phyloP scores from a whole-genome alignment of 495 filamentous ascomycete species.

The Penicillium canescens region DNA sequence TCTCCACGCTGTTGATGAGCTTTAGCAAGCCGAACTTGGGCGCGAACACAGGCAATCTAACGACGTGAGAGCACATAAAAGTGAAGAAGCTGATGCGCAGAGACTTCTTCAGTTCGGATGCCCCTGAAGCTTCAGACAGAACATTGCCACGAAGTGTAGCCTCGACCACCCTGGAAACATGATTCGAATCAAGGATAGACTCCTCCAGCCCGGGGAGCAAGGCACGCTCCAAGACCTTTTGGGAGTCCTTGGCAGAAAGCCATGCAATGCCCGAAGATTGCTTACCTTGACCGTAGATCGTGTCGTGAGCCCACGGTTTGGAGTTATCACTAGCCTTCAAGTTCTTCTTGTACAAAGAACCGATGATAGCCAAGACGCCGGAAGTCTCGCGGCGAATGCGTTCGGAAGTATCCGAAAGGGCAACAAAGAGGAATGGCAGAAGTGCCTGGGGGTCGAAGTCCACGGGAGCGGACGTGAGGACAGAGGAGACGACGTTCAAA shows the following conservation, averaged over 20 bases:
- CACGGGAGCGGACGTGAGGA: slow-evolving; percentile 50
- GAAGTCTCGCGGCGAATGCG: slow-evolving; percentile 75
- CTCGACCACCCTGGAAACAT: slow-evolving; percentile 62
- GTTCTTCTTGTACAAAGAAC: slow-evolving; percentile 47
- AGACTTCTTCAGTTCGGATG: slow-evolving; percentile 63
- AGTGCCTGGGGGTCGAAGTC: slow-evolving; percentile 73
- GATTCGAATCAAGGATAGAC: slow-evolving; percentile 69
- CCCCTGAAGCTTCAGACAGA: slow-evolving; percentile 34
- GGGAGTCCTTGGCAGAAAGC: slow-evolving; percentile 57
- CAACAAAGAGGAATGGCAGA: slow-evolving; percentile 72
- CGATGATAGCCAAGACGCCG: slow-evolving; percentile 54
- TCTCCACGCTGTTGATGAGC: slow-evolving; percentile 69
- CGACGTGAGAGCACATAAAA: slow-evolving; percentile 74
- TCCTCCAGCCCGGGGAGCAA: slow-evolving; percentile 77
- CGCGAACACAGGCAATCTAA: slow-evolving; percentile 61
- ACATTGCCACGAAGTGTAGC: slow-evolving; percentile 51
- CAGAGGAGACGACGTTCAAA: slow-evolving; percentile 56
- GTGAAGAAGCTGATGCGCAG: slow-evolving; percentile 63
- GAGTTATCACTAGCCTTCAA: slow-evolving; percentile 32
- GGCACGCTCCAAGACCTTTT: slow-evolving; percentile 61
- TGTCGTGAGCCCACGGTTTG: slow-evolving; percentile 51
- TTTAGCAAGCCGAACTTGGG: slow-evolving; percentile 69
- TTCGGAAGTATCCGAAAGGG: slow-evolving; percentile 70
- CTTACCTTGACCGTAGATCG: slow-evolving; percentile 56
- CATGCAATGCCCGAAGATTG: slow-evolving; percentile 52